phyloP scores from a whole-genome alignment of 805 yeast genomes.

The Priceomyces melissophilus region DNA sequence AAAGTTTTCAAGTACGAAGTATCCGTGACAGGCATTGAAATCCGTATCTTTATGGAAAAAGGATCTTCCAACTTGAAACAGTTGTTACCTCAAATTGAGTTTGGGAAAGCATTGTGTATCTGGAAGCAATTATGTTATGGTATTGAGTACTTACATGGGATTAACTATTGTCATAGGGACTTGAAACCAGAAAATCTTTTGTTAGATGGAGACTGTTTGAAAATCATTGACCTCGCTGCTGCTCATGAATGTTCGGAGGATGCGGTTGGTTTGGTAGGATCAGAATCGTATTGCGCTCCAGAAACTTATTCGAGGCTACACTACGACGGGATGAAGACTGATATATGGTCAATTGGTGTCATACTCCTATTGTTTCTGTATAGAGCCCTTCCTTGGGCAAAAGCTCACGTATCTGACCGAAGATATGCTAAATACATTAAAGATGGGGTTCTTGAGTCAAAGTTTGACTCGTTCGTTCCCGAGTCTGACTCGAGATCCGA shows the following conservation, averaged over 20 bases:
- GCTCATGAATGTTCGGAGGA: constrained; percentile 14
- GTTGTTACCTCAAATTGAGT: constrained; percentile 8
- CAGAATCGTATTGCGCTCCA: constrained; percentile 45
- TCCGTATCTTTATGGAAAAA: constrained; percentile 34
- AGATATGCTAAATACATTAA: constrained; percentile 12
- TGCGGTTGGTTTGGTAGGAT: constrained; percentile 47
- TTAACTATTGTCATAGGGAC: constrained; percentile 46
- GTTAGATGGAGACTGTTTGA: constrained; percentile 24
- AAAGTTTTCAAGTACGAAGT: constrained; percentile 27
- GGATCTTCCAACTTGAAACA: constrained; percentile 18
- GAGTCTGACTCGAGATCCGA: too few relatives aligned
- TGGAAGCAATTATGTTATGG: constrained; percentile 43
- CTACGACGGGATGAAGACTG: constrained; percentile 42
- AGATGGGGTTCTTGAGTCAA: too few relatives aligned
- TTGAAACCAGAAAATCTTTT: constrained; percentile 47
- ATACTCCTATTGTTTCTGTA: constrained; percentile 31
- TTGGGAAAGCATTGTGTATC: constrained; percentile 21
- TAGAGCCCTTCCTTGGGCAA: constrained; percentile 45
- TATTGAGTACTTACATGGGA: constrained; percentile 34
- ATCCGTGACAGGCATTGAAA: constrained; percentile 15
- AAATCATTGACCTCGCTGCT: constrained; percentile 45
- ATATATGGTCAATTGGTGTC: constrained; percentile 52
- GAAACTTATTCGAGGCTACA: constrained; percentile 35
- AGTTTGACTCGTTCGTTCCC: constrained; percentile 1
- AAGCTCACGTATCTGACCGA: constrained; percentile 33